These are phyloP conservation scores for Ophiostoma himal-ulmi DNA, from an alignment of 2,329 filamentous ascomycete species.

Conservation along the genomic window DNA sequence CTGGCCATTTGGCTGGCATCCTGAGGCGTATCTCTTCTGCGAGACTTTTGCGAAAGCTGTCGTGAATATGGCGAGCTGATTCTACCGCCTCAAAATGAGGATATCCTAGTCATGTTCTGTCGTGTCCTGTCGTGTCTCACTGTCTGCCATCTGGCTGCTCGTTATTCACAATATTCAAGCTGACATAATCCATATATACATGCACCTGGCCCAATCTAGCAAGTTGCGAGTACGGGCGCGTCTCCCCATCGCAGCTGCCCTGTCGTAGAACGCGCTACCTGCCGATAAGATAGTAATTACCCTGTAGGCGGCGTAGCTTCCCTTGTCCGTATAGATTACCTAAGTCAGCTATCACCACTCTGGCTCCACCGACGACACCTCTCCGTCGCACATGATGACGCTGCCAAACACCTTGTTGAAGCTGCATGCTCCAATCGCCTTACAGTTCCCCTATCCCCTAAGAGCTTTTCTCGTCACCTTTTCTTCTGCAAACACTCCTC, in stretches of 20 bases:
- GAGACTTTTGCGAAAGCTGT: not conserved
- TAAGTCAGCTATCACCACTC: not conserved
- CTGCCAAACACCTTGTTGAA: not conserved
- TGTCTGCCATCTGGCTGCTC: not conserved
- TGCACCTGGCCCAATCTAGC: not conserved
- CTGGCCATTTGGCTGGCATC: too few species aligned
- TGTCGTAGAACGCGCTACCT: not conserved
- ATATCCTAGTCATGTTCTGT: too few species aligned
- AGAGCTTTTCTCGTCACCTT: not conserved
- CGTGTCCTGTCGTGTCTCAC: not conserved
- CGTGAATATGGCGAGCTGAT: too few species aligned
- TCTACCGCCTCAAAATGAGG: too few species aligned
- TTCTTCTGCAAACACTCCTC: not conserved
- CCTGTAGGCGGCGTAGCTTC: not conserved
- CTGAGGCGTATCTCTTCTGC: not conserved
- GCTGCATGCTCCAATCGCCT: not conserved
- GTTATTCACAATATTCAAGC: not conserved
- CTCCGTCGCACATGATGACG: constrained; percentile 17
- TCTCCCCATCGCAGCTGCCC: constrained; percentile 6
- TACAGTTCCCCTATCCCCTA: not conserved
- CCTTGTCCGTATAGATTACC: not conserved
- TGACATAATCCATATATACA: not conserved
- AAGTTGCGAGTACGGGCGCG: not conserved
- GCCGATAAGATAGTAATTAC: constrained; percentile 5
- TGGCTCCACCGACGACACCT: constrained; percentile 4